These are phyloP conservation scores for Arthrobotrys sphaeroides DNA, from an alignment of 2,329 filamentous ascomycete species.

Conservation along the genomic window DNA sequence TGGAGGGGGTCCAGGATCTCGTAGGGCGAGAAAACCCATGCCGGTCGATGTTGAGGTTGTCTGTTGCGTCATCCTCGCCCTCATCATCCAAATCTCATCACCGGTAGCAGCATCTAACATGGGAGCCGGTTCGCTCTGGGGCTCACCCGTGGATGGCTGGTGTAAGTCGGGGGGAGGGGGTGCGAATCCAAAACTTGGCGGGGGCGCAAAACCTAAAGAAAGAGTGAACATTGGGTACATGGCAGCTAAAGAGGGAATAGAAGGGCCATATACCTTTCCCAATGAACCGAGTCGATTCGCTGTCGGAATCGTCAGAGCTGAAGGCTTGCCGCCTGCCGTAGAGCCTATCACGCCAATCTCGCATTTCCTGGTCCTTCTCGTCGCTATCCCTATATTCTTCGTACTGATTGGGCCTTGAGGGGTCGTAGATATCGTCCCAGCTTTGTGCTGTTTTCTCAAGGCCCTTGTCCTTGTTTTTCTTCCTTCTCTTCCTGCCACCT, in stretches of 20 bases:
- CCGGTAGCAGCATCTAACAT: constrained; percentile 59
- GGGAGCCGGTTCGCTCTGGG: constrained; percentile 60
- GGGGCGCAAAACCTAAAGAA: constrained; percentile 62
- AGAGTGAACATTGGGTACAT: not conserved
- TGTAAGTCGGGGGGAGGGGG: constrained; percentile 62
- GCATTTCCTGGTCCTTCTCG: constrained; percentile 79
- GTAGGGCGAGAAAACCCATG: constrained; percentile 57
- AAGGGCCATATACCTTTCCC: constrained; percentile 1
- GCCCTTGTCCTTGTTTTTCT: constrained; percentile 79
- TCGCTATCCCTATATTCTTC: constrained; percentile 86
- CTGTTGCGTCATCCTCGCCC: constrained; percentile 77
- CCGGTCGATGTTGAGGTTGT: constrained; percentile 65
- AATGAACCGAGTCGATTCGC: constrained; percentile 58
- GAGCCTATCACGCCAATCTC: constrained; percentile 84
- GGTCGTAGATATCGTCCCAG: constrained; percentile 93
- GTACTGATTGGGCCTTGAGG: constrained; percentile 80
- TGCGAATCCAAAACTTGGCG: constrained; percentile 61
- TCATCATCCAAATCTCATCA: constrained; percentile 64
- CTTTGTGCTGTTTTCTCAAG: constrained; percentile 71
- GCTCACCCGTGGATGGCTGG: constrained; percentile 66
- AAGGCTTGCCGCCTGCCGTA: constrained; percentile 69
- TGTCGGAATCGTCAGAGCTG: constrained; percentile 64
- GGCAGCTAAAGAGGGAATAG: too few species aligned
- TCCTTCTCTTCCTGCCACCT: constrained; percentile 72
- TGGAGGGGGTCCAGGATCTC: not conserved